Percentiles rank a stretch among this genome's conserved stretches.
These are phyloP conservation scores for Talaromyces wortmannii DNA, from an alignment of 495 filamentous ascomycete genomes.

Conservation along the genomic window DNA sequence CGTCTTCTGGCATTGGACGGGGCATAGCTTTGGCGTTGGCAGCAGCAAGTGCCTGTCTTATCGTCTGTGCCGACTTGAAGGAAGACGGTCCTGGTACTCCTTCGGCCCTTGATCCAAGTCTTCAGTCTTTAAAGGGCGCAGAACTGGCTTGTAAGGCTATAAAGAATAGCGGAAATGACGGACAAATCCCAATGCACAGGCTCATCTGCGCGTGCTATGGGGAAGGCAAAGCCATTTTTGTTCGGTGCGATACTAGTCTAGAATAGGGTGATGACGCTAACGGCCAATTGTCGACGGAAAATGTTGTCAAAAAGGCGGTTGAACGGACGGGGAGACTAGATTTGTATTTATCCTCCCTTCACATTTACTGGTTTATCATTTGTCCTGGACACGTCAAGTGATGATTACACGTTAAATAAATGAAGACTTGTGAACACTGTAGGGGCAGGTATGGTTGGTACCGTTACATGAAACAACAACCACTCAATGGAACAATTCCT, in stretches of 20 bases:
- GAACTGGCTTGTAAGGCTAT: background rate
- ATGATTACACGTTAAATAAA: too few relatives aligned
- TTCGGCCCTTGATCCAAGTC: background rate
- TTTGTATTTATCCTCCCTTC: background rate
- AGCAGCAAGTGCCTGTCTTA: conserved; percentile 29
- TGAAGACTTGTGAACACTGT: background rate
- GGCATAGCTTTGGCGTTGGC: conserved; percentile 40
- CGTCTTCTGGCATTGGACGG: conserved; percentile 41
- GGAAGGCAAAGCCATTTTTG: background rate
- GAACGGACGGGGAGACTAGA: background rate
- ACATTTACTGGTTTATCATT: background rate
- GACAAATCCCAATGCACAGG: background rate
- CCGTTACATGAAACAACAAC: background rate
- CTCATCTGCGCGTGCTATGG: background rate
- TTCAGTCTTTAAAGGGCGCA: background rate
- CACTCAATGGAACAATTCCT: background rate
- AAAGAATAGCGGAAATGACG: background rate
- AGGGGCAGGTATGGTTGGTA: background rate
- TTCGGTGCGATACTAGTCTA: background rate
- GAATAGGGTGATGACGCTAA: background rate
- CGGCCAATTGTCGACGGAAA: background rate
- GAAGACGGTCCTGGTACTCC: background rate
- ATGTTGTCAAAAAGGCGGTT: background rate
- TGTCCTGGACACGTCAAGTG: background rate
- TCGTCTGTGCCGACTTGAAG: conserved; percentile 41